These are phyloP conservation scores for Fonsecaea monophora DNA, from an alignment of 2,329 filamentous ascomycete genomes.

Conservation along the genomic window DNA sequence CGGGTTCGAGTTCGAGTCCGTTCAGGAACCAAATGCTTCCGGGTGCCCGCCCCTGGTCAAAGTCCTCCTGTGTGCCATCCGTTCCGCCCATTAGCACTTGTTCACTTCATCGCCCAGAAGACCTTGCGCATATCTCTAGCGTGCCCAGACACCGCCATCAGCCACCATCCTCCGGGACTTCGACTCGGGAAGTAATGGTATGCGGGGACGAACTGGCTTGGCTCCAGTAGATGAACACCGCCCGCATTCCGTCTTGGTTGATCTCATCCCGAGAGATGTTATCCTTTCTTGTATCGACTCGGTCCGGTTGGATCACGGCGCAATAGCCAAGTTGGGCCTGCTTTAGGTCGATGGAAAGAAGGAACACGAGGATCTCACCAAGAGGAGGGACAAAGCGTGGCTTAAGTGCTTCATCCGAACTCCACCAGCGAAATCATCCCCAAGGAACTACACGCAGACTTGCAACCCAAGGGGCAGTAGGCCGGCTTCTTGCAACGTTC, in stretches of 20 bases:
- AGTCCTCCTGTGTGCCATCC: background rate
- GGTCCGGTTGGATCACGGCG: slow-evolving; percentile 7
- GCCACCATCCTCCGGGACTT: slow-evolving; percentile 14
- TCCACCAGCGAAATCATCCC: background rate
- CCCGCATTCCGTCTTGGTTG: background rate
- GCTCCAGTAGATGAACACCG: slow-evolving; percentile 10
- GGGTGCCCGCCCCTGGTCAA: background rate
- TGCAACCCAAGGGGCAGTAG: background rate
- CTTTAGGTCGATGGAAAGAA: background rate
- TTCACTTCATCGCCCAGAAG: background rate
- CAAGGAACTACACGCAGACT: background rate
- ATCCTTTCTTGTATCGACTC: slow-evolving; percentile 7
- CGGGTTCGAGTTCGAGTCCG: too few species aligned
- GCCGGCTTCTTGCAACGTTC: background rate
- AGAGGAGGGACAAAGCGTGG: background rate
- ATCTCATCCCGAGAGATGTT: background rate
- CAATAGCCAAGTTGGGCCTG: background rate
- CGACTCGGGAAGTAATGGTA: slow-evolving; percentile 6
- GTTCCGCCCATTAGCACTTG: background rate
- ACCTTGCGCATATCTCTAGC: background rate
- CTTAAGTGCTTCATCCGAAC: slow-evolving; percentile 1
- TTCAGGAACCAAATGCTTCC: too few species aligned
- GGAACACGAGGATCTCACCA: background rate
- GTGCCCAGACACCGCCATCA: slow-evolving; percentile 14
- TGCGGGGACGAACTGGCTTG: slow-evolving; percentile 12